A percentile compares a stretch with the other conserved stretches of the same genome.
Conservation (phyloP, 371 early-diverging fungal genomes). For the Dichotomocladium elegans region DNA sequence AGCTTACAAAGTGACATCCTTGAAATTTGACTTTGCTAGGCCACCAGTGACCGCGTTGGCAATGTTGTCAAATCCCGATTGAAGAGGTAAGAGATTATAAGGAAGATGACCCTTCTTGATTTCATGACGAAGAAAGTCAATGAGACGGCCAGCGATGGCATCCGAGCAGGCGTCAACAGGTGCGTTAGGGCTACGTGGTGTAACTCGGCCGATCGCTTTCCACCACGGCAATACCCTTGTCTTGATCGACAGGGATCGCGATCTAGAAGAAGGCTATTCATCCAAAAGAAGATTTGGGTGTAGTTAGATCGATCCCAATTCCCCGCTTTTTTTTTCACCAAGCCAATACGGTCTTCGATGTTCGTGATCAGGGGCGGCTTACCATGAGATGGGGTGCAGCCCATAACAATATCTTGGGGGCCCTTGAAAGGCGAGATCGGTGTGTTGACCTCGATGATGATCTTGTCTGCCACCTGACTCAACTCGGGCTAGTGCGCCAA, state of each 20-base stretch:
- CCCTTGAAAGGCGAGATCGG: slow-evolving; percentile 51
- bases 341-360: slow-evolving; percentile 48
- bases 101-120: slow-evolving; percentile 49
- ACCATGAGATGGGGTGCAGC: slow-evolving; percentile 38
- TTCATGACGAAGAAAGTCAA: slow-evolving; percentile 49
- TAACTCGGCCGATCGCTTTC: slow-evolving; percentile 44
- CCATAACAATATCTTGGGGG: slow-evolving; percentile 44
- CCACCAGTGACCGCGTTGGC: slow-evolving; percentile 57
- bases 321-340: slow-evolving; percentile 14
- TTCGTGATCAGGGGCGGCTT: slow-evolving; percentile 46
- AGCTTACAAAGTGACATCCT: slow-evolving; percentile 51
- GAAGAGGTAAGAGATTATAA: slow-evolving; percentile 40
- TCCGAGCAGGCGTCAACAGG: slow-evolving; percentile 40
- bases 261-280: slow-evolving; percentile 16
- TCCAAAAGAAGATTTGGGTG: not conserved
- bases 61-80: slow-evolving; percentile 56
- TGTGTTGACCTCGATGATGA: slow-evolving; percentile 54
- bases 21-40: slow-evolving; percentile 41
- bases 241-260: slow-evolving; percentile 46
- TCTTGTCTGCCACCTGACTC: slow-evolving; percentile 48
- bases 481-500: slow-evolving; percentile 53
- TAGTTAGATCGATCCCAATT: not conserved
- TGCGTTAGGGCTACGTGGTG: slow-evolving; percentile 39
- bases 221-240: slow-evolving; percentile 42
- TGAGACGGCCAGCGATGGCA: slow-evolving; percentile 43